Conservation (phyloP, 2,329 filamentous ascomycete genomes). For the Penicillium paneum region DNA sequence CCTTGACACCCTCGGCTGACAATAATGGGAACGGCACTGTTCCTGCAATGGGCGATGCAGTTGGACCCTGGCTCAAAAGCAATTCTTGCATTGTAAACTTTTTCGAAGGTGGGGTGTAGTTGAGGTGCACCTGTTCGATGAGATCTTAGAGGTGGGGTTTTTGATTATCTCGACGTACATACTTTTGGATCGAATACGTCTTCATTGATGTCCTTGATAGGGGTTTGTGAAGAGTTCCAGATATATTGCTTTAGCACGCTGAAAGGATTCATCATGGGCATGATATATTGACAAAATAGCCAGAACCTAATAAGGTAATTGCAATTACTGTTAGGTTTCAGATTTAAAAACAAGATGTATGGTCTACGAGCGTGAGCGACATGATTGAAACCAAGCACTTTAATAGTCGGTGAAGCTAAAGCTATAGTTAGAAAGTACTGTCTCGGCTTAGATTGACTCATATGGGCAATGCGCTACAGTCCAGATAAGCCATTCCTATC, state of each 20-base stretch:
- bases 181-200: conserved; percentile 2
- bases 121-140: conserved; percentile 13
- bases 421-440: background rate
- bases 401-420: background rate
- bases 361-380: background rate
- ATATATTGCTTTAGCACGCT: background rate
- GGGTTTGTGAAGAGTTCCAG: background rate
- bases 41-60: conserved; percentile 10
- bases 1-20: conserved; percentile 10
- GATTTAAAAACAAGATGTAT: background rate
- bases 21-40: conserved; percentile 13
- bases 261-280: background rate
- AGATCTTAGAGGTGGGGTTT: background rate
- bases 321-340: background rate
- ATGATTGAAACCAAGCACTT: background rate
- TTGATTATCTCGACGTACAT: background rate
- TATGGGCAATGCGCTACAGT: background rate
- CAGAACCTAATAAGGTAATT: background rate
- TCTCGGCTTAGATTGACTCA: background rate
- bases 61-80: conserved; percentile 2
- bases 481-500: background rate
- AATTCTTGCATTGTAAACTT: conserved; percentile 14
- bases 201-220: background rate
- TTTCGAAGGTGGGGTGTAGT: conserved; percentile 11
- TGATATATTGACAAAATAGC: background rate